Evolutionary conservation across 1,284 basidiomycete genomes (phyloP), one percentile per base, ranked within the genome.

Genomic region (Inonotus obliquus): DNA sequence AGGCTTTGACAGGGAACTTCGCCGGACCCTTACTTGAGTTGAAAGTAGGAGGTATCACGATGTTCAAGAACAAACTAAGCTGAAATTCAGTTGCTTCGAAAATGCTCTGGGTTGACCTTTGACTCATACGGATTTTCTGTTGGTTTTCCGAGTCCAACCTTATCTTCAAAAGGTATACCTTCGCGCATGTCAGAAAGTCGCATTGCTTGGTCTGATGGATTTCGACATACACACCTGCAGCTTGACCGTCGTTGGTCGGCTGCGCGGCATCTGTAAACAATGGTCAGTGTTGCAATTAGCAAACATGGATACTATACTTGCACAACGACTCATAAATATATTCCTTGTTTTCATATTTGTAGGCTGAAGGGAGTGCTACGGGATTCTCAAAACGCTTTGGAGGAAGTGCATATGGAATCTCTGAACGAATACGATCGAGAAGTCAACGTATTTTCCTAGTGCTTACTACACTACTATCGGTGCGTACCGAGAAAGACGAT

Each of bases 381-480:
- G 88, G 83, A 67, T 91, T 83, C 54, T 82, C 74, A 68, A 89
- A 91, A 29, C 88, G 78, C 29, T 67, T 71, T 0, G 86, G 86
- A 45, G 83, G 81, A 23, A 86, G 71, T 1, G 84, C 88, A 68
- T 89, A 92, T 0, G 89, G 89, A 35, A 92, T 76, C 74, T 92
- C 88, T 91, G 62, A 1, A 54, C 5, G 19, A n/a, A 14, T 23
- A 37, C 37, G 19, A 2, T 41, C 11, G 54, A 11, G 39, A 13
- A 11, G 27, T 29, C 35, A 25, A 51, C 6, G 19, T 44, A 44
- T 44, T 41, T 41, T 13, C n/a, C 13, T 21, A 45, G 17, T 55
- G 56, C 47, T 29, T 17, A n/a, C 19, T n/a, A n/a, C n/a, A n/a
- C n/a, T n/a, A 21, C 1, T 14, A 23, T 25, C n/a, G n/a, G 47